Evolutionary conservation across 2,329 filamentous ascomycete species (phyloP).

Genomic region (Diaporthe citri): DNA sequence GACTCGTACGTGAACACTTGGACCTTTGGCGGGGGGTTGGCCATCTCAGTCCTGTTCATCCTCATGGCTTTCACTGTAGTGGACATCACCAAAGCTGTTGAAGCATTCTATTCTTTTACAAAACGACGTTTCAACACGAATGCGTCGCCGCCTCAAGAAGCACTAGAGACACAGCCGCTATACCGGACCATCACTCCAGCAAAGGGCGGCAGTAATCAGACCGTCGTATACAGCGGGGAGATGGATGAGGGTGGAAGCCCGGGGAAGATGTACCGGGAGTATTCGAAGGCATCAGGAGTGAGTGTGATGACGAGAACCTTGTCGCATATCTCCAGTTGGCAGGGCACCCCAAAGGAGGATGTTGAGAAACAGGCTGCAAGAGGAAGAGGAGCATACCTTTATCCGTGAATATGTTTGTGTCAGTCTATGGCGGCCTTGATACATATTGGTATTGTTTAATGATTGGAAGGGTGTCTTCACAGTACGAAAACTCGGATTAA

Average conservation of each 20-base stretch:
- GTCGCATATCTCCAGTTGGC: constrained; percentile 33
- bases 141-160: neutral
- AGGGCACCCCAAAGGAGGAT: constrained; percentile 27
- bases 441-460: neutral
- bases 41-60: constrained; percentile 54
- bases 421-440: neutral
- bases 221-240: constrained; percentile 33
- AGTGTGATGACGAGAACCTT: constrained; percentile 39
- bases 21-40: constrained; percentile 54
- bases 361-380: constrained; percentile 30
- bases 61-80: constrained; percentile 53
- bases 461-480: neutral
- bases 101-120: constrained; percentile 36
- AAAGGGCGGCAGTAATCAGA: constrained; percentile 30
- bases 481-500: too few species aligned
- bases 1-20: constrained; percentile 46
- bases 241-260: constrained; percentile 28
- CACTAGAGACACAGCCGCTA: neutral
- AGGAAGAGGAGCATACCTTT: constrained; percentile 4
- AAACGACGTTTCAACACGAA: constrained; percentile 15
- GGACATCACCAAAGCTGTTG: constrained; percentile 48
- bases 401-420: neutral
- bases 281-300: constrained; percentile 36
- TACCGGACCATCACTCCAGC: constrained; percentile 20
- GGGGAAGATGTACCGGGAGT: constrained; percentile 35